A percentile compares a stretch with the other conserved stretches of the same genome.
phyloP scores from a whole-genome alignment of 805 yeast genomes.

The Yarrowia keelungensis region DNA sequence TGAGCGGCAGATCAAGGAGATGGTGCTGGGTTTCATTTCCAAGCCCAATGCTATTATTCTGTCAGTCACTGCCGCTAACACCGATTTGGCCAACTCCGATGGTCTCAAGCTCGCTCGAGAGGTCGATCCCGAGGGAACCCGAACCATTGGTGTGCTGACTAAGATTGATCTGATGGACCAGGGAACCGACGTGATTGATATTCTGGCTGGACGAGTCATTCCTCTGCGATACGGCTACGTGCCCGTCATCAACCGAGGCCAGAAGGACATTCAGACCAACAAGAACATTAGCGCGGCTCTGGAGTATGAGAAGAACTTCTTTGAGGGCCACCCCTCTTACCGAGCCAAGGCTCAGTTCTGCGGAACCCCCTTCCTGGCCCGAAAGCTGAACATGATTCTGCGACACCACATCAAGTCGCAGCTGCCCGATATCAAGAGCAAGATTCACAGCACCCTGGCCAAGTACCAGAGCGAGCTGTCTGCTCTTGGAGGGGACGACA shows the following conservation, averaged over 20 bases:
- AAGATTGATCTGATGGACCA: conserved; percentile 97
- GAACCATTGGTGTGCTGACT: conserved; percentile 97
- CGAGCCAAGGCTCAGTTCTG: conserved; percentile 91
- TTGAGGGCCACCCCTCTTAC: conserved; percentile 88
- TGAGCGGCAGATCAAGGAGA: conserved; percentile 89
- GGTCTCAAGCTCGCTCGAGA: conserved; percentile 96
- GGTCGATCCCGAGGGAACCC: conserved; percentile 92
- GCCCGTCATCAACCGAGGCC: conserved; percentile 97
- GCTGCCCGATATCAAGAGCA: conserved; percentile 89
- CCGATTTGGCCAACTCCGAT: conserved; percentile 96
- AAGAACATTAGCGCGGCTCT: conserved; percentile 90
- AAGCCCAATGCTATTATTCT: conserved; percentile 95
- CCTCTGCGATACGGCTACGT: conserved; percentile 96
- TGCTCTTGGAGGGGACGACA: conserved; percentile 75
- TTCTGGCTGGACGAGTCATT: conserved; percentile 92
- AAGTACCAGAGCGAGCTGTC: conserved; percentile 82
- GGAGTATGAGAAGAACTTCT: conserved; percentile 77
- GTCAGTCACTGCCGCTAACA: conserved; percentile 95
- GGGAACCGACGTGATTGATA: conserved; percentile 96
- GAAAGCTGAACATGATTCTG: conserved; percentile 86
- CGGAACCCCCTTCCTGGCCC: conserved; percentile 96
- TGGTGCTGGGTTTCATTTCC: conserved; percentile 90
- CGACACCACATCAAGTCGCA: conserved; percentile 89
- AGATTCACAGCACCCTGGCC: conserved; percentile 84
- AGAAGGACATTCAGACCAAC: conserved; percentile 87